Percentiles rank a stretch among this genome's conserved stretches.
Evolutionary conservation across 108 stramenopile species (phyloP).

Genomic region (Cylindrotheca fusiformis): DNA sequence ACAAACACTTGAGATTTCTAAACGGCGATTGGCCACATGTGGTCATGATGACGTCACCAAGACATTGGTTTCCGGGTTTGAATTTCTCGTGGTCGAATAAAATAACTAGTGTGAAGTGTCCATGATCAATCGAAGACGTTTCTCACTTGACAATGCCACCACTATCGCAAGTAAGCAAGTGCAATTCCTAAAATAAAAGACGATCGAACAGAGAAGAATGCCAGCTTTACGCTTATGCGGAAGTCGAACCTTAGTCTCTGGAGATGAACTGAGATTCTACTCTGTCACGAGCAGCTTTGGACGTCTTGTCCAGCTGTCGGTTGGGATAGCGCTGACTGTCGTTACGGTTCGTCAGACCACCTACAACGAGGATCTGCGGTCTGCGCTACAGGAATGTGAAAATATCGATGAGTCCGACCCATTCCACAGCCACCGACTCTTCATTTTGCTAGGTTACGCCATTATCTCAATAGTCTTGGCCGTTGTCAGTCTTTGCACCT

Average conservation of each 20-base stretch:
- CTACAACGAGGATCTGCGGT: background rate
- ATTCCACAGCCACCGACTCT: slow-evolving; percentile 1
- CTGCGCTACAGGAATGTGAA: slow-evolving; percentile 7
- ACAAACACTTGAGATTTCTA: too few relatives aligned
- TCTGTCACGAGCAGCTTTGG: background rate
- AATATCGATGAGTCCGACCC: background rate
- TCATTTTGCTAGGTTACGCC: slow-evolving; percentile 2
- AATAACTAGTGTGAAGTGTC: background rate
- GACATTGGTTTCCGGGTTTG: background rate
- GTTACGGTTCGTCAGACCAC: background rate
- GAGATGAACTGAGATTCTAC: slow-evolving; percentile 14
- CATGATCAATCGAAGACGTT: background rate
- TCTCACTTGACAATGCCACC: background rate
- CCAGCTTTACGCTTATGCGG: background rate
- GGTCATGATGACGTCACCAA: background rate
- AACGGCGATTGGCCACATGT: too few relatives aligned
- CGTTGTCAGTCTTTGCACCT: background rate
- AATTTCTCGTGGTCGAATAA: background rate
- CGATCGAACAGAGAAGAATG: too few relatives aligned
- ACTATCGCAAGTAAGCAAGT: background rate
- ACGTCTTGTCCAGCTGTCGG: slow-evolving; percentile 4
- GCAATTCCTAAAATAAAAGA: too few relatives aligned
- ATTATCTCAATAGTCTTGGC: slow-evolving; percentile 1
- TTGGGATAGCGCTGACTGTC: slow-evolving; percentile 2
- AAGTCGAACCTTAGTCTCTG: slow-evolving; percentile 1